These are phyloP conservation scores for Arctium minus DNA, from an alignment of 129 eudicot species.

Conservation along the genomic window DNA sequence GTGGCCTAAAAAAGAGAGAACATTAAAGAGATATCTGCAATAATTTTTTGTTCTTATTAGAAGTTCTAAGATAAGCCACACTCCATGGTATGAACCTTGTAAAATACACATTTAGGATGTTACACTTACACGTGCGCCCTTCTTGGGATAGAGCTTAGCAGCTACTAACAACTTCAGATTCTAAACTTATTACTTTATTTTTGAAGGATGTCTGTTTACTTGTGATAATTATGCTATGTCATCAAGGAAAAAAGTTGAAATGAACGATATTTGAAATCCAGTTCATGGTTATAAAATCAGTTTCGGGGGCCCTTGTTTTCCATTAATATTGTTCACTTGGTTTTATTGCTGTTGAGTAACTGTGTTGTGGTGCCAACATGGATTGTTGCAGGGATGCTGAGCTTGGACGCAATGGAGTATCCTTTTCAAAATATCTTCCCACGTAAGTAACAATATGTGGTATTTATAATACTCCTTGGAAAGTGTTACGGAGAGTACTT, in stretches of 20 bases:
- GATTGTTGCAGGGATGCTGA: conserved; percentile 29
- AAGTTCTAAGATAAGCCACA: background rate
- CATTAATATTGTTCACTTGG: background rate
- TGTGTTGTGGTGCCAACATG: conserved; percentile 30
- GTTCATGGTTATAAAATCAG: background rate
- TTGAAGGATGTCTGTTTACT: background rate
- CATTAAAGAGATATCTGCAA: background rate
- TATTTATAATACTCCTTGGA: background rate
- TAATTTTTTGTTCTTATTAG: background rate
- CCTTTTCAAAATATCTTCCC: conserved; percentile 45
- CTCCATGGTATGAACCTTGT: background rate
- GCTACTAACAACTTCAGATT: background rate
- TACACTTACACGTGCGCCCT: background rate
- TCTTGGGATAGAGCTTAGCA: background rate
- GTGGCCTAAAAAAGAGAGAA: background rate
- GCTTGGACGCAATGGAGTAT: conserved; percentile 17
- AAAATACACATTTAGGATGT: background rate
- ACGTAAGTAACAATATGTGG: conserved; percentile 40
- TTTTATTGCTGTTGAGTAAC: background rate
- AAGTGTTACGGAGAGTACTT: background rate
- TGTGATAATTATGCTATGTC: background rate
- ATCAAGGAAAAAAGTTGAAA: background rate
- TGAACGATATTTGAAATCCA: background rate
- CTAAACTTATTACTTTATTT: background rate
- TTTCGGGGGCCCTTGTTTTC: background rate